phyloP scores from a whole-genome alignment of 1,139 yeast species.

The Geotrichum aggregatum region DNA sequence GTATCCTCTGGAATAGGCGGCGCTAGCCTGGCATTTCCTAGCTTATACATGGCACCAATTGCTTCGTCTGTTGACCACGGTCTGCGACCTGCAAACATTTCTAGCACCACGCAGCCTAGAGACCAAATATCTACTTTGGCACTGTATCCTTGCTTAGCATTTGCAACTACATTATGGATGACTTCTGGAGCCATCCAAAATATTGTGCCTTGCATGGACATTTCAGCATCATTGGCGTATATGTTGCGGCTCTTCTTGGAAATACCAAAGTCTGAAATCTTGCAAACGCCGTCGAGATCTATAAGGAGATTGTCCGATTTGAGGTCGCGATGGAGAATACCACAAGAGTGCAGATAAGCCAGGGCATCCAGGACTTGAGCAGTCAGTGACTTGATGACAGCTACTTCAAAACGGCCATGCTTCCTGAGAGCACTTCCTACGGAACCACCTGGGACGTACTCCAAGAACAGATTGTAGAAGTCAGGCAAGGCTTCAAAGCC shows the following conservation, averaged over 20 bases:
- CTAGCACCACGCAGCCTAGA: conserved; percentile 90
- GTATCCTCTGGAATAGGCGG: conserved; percentile 96
- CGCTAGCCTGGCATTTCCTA: conserved; percentile 72
- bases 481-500: conserved; percentile 80
- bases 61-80: conserved; percentile 53
- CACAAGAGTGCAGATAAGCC: conserved; percentile 76
- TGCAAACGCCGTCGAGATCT: conserved; percentile 89
- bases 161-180: conserved; percentile 69
- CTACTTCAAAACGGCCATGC: conserved; percentile 82
- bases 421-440: conserved; percentile 80
- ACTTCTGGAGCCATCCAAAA: conserved; percentile 99
- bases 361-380: conserved; percentile 79
- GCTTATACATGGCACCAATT: conserved; percentile 48
- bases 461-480: conserved; percentile 79
- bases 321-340: conserved; percentile 88
- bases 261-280: conserved; percentile 94
- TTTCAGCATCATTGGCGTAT: conserved; percentile 83
- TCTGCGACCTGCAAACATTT: conserved; percentile 69
- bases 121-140: conserved; percentile 78
- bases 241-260: conserved; percentile 80
- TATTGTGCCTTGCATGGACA: conserved; percentile 97
- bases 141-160: conserved; percentile 85
- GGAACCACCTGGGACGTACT: conserved; percentile 97
- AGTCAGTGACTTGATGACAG: conserved; percentile 65
- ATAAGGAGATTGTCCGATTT: conserved; percentile 88